Base-by-base conservation (phyloP, 257 asterid genomes). In the Solanum etuberosum region DNA sequence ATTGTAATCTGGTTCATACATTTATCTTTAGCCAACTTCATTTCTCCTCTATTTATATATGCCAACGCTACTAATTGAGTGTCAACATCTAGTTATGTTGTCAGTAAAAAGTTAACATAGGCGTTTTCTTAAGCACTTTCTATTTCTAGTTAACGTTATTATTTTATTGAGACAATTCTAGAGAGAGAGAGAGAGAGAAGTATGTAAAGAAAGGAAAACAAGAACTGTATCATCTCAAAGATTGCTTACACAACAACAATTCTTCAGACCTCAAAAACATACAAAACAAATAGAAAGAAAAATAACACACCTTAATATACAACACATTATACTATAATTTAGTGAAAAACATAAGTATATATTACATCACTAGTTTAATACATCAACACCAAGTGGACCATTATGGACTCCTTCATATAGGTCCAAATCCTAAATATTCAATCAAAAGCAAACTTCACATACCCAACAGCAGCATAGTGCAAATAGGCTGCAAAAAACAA, bases 391-490 rank as follows among this genome's bases (percentile, higher is more conserved):
- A 78, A 9, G 14, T 80, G 42, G 9, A 80, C 27, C 31, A 61
- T 23, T 4, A 61, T 61, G 29, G 6, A 23, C 70, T 61, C 29
- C 9, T 78, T 27, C 32, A 43, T 46, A 29, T 80, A 25, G 54
- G 6, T 21, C 40, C 85, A 46, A 46, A 46, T 80, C 42, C 67
- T 29, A 80, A 46, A 16, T 9, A 80, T 46, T 4, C 34, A 18
- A 29, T 80, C 85, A 80, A 20, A 54, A 90, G 91, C 97, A 93
- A 38, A 85, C 89, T 83, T 94, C 97, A 92, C 95, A 93, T 37
- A 94, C 18, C 95, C 97, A 94, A 93, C 98, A 94, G 94, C 97
- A 94, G 73, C 95, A 94, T 5, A 94, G 85, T 7, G 95, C 96
- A 85, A 91, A 90, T 70, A 94, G 90, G 93, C 98, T 94, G 92